A percentile compares a stretch with the other conserved stretches of the same genome.
Conservation (phyloP, 2,329 filamentous ascomycete species). For the Beauveria asiatica region DNA sequence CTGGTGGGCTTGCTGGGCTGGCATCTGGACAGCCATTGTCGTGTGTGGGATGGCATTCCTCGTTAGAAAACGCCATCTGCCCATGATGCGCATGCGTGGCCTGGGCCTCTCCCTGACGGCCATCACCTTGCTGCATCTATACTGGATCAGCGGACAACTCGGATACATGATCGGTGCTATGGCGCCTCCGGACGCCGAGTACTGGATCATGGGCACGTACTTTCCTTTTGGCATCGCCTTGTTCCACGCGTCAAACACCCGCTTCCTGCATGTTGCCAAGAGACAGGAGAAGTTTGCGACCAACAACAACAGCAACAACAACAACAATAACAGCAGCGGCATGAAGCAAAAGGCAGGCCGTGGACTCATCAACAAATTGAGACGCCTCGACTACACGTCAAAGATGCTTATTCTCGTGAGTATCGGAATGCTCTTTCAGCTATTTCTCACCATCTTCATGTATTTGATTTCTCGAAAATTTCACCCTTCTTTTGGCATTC, state of each 20-base stretch:
- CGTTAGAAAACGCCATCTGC: constrained; percentile 25
- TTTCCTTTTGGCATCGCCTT: constrained; percentile 56
- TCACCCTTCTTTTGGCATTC: constrained; percentile 49
- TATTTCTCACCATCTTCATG: constrained; percentile 48
- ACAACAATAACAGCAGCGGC: background rate
- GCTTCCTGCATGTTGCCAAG: constrained; percentile 49
- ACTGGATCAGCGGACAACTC: constrained; percentile 32
- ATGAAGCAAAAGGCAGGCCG: constrained; percentile 13
- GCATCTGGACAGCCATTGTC: constrained; percentile 27
- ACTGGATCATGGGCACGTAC: constrained; percentile 57
- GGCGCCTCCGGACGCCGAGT: constrained; percentile 43
- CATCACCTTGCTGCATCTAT: constrained; percentile 31
- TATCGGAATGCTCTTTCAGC: constrained; percentile 48
- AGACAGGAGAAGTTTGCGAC: constrained; percentile 32
- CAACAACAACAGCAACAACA: too few relatives aligned
- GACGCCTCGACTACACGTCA: constrained; percentile 31
- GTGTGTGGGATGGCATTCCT: constrained; percentile 31
- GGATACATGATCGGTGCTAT: constrained; percentile 28
- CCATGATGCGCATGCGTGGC: constrained; percentile 31
- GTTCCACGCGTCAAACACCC: constrained; percentile 55
- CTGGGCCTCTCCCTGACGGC: constrained; percentile 31
- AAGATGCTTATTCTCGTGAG: constrained; percentile 41
- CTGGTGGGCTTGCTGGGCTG: constrained; percentile 26
- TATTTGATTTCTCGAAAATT: constrained; percentile 56
- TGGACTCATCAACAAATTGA: constrained; percentile 23